Conservation (phyloP, 83 land plant genomes). For the Thuja plicata region DNA sequence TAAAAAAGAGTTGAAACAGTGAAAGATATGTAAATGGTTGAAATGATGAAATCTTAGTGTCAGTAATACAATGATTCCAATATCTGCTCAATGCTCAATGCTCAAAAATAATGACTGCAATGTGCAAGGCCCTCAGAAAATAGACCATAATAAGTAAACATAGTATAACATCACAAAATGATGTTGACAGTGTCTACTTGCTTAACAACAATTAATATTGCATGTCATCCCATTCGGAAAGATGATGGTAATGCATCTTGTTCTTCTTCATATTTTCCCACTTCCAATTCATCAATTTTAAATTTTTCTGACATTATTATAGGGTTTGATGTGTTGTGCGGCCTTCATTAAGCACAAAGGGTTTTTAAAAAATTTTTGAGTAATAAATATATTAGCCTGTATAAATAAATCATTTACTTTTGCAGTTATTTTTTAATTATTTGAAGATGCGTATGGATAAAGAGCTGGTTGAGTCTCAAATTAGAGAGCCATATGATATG, state of each 20-base stretch:
- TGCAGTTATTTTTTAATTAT: not conserved
- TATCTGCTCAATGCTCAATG: not conserved
- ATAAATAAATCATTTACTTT: no score
- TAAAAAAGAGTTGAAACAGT: not conserved
- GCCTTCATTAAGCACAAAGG: not conserved
- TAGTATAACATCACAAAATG: not conserved
- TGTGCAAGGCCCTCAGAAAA: not conserved
- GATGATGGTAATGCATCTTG: not conserved
- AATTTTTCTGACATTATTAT: not conserved
- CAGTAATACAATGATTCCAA: not conserved
- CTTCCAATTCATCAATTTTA: not conserved
- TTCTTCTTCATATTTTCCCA: not conserved
- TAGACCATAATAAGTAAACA: not conserved
- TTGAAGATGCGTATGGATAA: not conserved
- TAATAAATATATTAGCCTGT: no score
- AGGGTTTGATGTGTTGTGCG: not conserved
- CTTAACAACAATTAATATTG: no score
- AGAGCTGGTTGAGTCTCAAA: not conserved
- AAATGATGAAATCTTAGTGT: not conserved
- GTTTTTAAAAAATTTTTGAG: no score
- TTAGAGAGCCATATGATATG: not conserved
- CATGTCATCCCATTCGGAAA: no score
- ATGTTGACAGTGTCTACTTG: not conserved
- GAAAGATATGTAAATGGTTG: not conserved
- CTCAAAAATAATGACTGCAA: not conserved